phyloP scores from a whole-genome alignment of 768 basidiomycete species.

The Boletus rex-veris region DNA sequence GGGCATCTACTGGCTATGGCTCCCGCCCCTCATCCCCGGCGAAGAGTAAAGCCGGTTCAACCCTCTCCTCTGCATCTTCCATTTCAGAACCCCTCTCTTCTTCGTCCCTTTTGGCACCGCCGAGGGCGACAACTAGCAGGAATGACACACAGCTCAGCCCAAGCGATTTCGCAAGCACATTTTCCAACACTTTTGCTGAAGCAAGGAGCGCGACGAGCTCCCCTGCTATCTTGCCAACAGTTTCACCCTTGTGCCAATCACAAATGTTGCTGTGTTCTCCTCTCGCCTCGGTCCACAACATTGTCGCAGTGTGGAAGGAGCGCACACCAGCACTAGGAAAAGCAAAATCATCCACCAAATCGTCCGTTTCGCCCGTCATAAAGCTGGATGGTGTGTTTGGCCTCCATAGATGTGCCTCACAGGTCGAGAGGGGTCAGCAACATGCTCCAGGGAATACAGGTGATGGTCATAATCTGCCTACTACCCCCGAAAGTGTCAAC shows the following conservation, averaged over 20 bases:
- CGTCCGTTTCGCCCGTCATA: conserved; percentile 36
- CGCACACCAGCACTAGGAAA: conserved; percentile 49
- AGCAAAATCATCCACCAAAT: conserved; percentile 36
- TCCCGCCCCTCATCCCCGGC: conserved; percentile 50
- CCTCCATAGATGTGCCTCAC: conserved; percentile 32
- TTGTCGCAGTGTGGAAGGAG: conserved; percentile 79
- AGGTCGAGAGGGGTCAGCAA: conserved; percentile 19
- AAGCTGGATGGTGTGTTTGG: conserved; percentile 31
- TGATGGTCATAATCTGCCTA: conserved; percentile 9
- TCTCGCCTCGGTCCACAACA: conserved; percentile 69
- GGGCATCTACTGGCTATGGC: conserved; percentile 27
- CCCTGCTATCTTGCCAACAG: conserved; percentile 39
- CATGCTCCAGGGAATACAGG: conserved; percentile 8
- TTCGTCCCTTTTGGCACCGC: conserved; percentile 49
- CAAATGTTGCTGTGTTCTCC: conserved; percentile 69
- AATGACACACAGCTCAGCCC: conserved; percentile 35
- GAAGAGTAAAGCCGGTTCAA: conserved; percentile 33
- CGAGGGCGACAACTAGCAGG: conserved; percentile 29
- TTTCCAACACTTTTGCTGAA: conserved; percentile 40
- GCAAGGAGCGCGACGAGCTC: conserved; percentile 24
- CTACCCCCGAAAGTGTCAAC: conserved; percentile 28
- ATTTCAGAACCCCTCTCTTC: conserved; percentile 26
- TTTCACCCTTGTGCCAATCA: conserved; percentile 55
- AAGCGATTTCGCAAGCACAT: conserved; percentile 36
- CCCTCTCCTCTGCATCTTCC: conserved; percentile 17